A percentile compares a stretch with the other conserved stretches of the same genome.
Evolutionary conservation across 2,329 filamentous ascomycete genomes (phyloP).

Genomic region (Colletotrichum sp.): DNA sequence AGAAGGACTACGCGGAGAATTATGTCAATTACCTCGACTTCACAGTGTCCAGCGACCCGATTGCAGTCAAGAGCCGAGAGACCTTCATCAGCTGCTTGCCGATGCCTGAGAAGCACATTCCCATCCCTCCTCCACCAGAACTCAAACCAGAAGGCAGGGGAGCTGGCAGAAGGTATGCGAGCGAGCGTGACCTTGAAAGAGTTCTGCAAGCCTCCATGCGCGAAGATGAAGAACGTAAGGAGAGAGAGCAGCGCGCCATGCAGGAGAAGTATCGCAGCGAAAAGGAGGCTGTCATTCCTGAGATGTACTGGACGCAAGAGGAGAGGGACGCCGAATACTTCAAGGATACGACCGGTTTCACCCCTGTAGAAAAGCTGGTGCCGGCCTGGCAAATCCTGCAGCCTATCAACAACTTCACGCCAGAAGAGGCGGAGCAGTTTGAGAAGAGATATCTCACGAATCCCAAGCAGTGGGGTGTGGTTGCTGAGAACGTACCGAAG

Average conservation of each 20-base stretch:
- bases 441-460: slow-evolving; percentile 76
- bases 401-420: slow-evolving; percentile 75
- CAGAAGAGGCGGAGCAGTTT: slow-evolving; percentile 72
- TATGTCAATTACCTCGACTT: slow-evolving; percentile 60
- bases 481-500: slow-evolving; percentile 69
- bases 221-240: slow-evolving; percentile 72
- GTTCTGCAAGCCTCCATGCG: slow-evolving; percentile 74
- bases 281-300: slow-evolving; percentile 77
- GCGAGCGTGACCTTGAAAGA: slow-evolving; percentile 75
- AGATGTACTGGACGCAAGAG: slow-evolving; percentile 68
- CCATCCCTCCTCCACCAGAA: slow-evolving; percentile 45
- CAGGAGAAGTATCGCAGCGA: slow-evolving; percentile 76
- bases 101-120: slow-evolving; percentile 15
- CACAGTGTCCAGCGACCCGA: slow-evolving; percentile 59
- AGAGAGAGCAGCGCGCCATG: slow-evolving; percentile 67
- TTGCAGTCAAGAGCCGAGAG: slow-evolving; percentile 59
- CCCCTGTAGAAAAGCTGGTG: slow-evolving; percentile 70
- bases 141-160: slow-evolving; percentile 62
- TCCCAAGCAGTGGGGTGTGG: slow-evolving; percentile 83
- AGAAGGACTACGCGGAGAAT: slow-evolving; percentile 47
- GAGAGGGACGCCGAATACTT: slow-evolving; percentile 65
- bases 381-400: slow-evolving; percentile 75
- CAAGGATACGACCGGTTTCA: slow-evolving; percentile 68
- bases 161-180: slow-evolving; percentile 63
- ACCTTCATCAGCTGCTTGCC: slow-evolving; percentile 43